Base-by-base conservation (phyloP, 345 rosid genomes). In the Odontarrhena argentea region DNA sequence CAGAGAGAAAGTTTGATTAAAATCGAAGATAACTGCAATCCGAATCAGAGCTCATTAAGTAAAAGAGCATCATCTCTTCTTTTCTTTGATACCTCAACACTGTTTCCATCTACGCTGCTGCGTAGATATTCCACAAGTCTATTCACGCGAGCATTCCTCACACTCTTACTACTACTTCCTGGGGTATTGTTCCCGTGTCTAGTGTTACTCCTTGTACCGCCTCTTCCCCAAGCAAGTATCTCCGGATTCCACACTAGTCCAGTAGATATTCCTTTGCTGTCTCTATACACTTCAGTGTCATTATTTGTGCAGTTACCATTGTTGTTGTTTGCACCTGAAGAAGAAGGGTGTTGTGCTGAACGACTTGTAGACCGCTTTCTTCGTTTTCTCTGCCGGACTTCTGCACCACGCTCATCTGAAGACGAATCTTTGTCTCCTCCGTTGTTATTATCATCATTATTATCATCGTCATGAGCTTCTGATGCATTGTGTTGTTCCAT, bases 221-320 rank as follows among this genome's bases (percentile, higher is more conserved):
- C 98, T 81, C 86, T 81, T 47, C 98, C 98, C 98, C 98, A 93
- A 66, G 88, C 97, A 79, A 86, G 86, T 83, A 80, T 79, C 71
- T 92, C 98, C 0, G 87, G 71, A 73, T 81, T 93, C 88, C 94
- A 86, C 37, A 76, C 90, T 47, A 84, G 91, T 58, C 89, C 97
- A 0, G 93, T 92, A 67, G 97, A 78, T 67, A 83, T 68, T 72
- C 96, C 90, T 80, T 85, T 76, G 70, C 63, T 79, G 24, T 87
- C 98, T 74, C 82, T 74, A 60, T 68, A 67, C 60, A 63, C 69
- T 69, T 92, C 96, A 60, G 71, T 40, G 65, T 86, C 94, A 69
- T 84, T 83, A 47, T 93, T 94, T 55, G 52, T 57, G 37, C 79
- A 73, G 35, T 74, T 84, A 62, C 85, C 91, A 56, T 88, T 92